Percentiles rank a stretch among this genome's conserved stretches.
These are phyloP conservation scores for Carex scoparia DNA, from an alignment of 176 grass and related monocot genomes.

Conservation along the genomic window DNA sequence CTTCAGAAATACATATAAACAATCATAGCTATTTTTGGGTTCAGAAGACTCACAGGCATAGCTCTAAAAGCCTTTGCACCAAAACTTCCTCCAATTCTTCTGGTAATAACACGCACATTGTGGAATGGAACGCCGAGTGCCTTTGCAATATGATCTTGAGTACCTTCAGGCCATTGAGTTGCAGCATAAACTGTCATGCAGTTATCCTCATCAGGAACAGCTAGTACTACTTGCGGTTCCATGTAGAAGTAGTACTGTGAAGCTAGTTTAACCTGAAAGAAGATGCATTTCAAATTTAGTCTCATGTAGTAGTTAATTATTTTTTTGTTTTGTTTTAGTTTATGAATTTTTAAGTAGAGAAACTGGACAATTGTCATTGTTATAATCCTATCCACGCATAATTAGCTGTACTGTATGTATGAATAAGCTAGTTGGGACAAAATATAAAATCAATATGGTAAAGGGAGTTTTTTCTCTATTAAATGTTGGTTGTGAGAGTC, in stretches of 20 bases:
- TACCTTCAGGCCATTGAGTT: too few relatives aligned
- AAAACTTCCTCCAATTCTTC: slow-evolving; percentile 36
- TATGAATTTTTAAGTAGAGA: not conserved
- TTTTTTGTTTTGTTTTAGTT: not conserved
- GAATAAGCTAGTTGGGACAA: not conserved
- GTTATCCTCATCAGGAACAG: too few relatives aligned
- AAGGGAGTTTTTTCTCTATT: not conserved
- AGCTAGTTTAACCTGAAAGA: slow-evolving; percentile 41
- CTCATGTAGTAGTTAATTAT: not conserved
- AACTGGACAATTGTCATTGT: not conserved
- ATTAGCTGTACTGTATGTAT: not conserved
- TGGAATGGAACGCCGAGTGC: too few relatives aligned
- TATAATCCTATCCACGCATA: not conserved
- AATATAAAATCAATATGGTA: not conserved
- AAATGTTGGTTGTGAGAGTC: not conserved
- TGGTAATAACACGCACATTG: too few relatives aligned
- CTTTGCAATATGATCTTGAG: too few relatives aligned
- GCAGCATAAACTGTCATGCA: too few relatives aligned
- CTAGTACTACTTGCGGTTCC: too few relatives aligned
- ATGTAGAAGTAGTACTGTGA: too few relatives aligned
- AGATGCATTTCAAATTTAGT: not conserved
- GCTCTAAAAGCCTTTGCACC: slow-evolving; percentile 66
- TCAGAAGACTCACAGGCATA: slow-evolving; percentile 16
- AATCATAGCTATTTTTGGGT: not conserved
- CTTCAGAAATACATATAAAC: not conserved